These are phyloP conservation scores for Citrus australasica DNA, from an alignment of 345 rosid genomes.

Conservation along the genomic window DNA sequence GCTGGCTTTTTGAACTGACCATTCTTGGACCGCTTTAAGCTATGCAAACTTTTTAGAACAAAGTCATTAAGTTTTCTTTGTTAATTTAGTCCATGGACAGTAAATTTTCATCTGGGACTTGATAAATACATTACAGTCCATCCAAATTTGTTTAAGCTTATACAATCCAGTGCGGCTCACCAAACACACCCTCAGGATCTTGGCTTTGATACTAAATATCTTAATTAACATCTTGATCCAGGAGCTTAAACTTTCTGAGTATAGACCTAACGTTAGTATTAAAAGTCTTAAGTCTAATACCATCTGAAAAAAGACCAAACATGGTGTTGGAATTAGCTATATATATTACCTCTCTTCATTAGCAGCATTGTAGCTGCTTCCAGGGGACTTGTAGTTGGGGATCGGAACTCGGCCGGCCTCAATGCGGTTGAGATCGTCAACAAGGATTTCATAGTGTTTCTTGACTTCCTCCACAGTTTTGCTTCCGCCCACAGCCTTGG, in stretches of 20 bases:
- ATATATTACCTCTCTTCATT: constrained; percentile 21
- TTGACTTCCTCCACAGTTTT: constrained; percentile 50
- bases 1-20: background rate
- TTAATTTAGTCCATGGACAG: background rate
- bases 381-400: constrained; percentile 40
- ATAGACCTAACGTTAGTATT: background rate
- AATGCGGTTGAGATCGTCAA: constrained; percentile 46
- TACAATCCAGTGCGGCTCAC: background rate
- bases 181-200: background rate
- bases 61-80: background rate
- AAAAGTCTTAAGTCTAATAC: background rate
- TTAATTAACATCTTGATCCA: background rate
- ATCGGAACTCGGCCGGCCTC: constrained; percentile 51
- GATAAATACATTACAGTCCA: no score
- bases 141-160: background rate
- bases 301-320: background rate
- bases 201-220: background rate
- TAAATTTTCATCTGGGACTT: background rate
- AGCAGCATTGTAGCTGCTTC: background rate
- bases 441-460: constrained; percentile 38
- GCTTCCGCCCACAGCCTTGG: constrained; percentile 49
- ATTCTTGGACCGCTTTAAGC: background rate
- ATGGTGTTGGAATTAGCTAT: background rate
- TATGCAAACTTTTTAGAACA: background rate
- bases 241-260: background rate